These are phyloP conservation scores for Fusarium compactum DNA, from an alignment of 2,329 filamentous ascomycete genomes.

Conservation along the genomic window DNA sequence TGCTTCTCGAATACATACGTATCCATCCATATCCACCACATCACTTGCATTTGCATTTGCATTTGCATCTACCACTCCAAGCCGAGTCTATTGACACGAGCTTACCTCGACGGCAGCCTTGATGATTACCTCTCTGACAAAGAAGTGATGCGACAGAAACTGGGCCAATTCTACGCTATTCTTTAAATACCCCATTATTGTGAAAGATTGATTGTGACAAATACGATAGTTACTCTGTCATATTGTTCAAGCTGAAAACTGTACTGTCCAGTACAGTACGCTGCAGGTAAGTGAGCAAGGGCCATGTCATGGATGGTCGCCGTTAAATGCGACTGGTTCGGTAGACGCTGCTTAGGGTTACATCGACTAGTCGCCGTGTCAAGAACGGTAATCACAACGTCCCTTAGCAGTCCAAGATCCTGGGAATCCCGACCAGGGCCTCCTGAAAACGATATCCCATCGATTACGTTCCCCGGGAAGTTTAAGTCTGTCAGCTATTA, in stretches of 20 bases:
- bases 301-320: slow-evolving; percentile 3
- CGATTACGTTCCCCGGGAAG: not conserved
- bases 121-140: not conserved
- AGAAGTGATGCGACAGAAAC: not conserved
- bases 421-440: slow-evolving; percentile 1
- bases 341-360: slow-evolving; percentile 35
- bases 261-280: not conserved
- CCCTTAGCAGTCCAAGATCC: slow-evolving; percentile 16
- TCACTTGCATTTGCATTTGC: slow-evolving; percentile 7
- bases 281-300: slow-evolving; percentile 3
- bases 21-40: not conserved
- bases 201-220: not conserved
- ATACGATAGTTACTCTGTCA: not conserved
- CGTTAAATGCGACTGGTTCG: slow-evolving; percentile 37
- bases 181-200: not conserved
- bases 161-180: not conserved
- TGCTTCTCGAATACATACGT: slow-evolving; percentile 5
- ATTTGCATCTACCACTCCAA: not conserved
- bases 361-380: slow-evolving; percentile 22
- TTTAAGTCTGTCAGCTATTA: not conserved
- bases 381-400: slow-evolving; percentile 13
- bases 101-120: slow-evolving; percentile 6
- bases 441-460: not conserved
- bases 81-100: not conserved
- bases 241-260: not conserved